Percentiles rank a stretch among this genome's conserved stretches.
Evolutionary conservation across 495 filamentous ascomycete genomes (phyloP).

Genomic region (Talaromyces proteolyticus): DNA sequence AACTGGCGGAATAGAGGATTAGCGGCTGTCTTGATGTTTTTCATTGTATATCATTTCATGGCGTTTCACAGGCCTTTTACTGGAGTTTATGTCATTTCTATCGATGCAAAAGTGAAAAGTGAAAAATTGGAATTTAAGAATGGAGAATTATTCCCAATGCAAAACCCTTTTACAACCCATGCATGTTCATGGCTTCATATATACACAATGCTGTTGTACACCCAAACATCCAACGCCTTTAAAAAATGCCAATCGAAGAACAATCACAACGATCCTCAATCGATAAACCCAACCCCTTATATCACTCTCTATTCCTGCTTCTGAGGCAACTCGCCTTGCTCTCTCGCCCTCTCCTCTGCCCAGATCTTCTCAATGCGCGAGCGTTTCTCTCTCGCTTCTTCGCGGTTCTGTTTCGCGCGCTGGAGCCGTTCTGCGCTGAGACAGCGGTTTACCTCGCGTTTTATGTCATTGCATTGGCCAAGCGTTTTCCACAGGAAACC

Average conservation of each 20-base stretch:
- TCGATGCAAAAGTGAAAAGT: not conserved
- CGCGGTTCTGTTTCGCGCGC: slow-evolving; percentile 70
- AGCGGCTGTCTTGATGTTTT: not conserved
- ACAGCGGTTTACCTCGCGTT: slow-evolving; percentile 75
- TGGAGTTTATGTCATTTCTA: too few species aligned
- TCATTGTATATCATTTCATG: too few species aligned
- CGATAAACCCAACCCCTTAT: not conserved
- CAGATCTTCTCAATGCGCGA: slow-evolving; percentile 65
- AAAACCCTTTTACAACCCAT: not conserved
- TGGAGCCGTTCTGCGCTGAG: slow-evolving; percentile 72
- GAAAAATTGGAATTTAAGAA: not conserved
- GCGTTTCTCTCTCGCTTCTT: slow-evolving; percentile 60
- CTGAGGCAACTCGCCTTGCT: slow-evolving; percentile 14
- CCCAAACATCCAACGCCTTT: not conserved
- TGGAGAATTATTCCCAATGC: not conserved
- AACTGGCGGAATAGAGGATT: not conserved
- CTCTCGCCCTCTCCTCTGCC: slow-evolving; percentile 52
- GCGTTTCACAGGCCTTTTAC: too few species aligned
- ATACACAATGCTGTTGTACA: not conserved
- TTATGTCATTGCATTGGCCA: slow-evolving; percentile 85
- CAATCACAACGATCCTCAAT: too few species aligned
- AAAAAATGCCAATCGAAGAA: not conserved
- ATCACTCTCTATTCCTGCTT: slow-evolving; percentile 6
- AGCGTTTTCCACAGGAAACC: slow-evolving; percentile 85
- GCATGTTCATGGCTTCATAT: not conserved